Conservation (phyloP, 1,284 basidiomycete genomes). For the Peniophora sp. region DNA sequence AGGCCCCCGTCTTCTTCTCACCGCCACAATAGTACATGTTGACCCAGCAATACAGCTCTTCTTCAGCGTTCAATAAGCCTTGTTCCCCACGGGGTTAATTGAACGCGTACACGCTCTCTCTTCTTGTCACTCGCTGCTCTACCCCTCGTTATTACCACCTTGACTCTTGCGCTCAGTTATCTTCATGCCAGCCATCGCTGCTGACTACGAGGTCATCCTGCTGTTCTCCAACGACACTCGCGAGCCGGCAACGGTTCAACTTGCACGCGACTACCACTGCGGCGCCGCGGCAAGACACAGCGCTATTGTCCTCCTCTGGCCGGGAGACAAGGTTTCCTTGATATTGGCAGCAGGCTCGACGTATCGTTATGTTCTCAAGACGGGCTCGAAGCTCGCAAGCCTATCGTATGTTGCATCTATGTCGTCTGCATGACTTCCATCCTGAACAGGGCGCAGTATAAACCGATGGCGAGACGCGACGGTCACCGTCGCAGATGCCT, state of each 20-base stretch:
- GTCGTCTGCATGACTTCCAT: conserved; percentile 4
- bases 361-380: conserved; percentile 64
- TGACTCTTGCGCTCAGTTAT: conserved; percentile 11
- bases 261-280: conserved; percentile 55
- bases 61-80: too few species aligned
- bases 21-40: too few species aligned
- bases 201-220: conserved; percentile 55
- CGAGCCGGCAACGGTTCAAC: conserved; percentile 56
- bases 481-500: conserved; percentile 54
- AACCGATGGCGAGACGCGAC: conserved; percentile 49
- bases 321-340: conserved; percentile 55
- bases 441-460: conserved; percentile 1
- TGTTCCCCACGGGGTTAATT: too few species aligned
- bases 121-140: neutral
- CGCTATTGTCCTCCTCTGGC: conserved; percentile 49
- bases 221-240: conserved; percentile 64
- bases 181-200: conserved; percentile 40
- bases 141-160: conserved; percentile 8
- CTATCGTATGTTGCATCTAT: conserved; percentile 45
- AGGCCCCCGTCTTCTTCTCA: too few species aligned
- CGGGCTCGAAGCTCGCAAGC: conserved; percentile 55
- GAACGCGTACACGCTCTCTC: too few species aligned
- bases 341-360: conserved; percentile 59
- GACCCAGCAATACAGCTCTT: too few species aligned
- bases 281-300: conserved; percentile 25